phyloP scores from a whole-genome alignment of 495 filamentous ascomycete genomes.

The Hypoxylon rickii region DNA sequence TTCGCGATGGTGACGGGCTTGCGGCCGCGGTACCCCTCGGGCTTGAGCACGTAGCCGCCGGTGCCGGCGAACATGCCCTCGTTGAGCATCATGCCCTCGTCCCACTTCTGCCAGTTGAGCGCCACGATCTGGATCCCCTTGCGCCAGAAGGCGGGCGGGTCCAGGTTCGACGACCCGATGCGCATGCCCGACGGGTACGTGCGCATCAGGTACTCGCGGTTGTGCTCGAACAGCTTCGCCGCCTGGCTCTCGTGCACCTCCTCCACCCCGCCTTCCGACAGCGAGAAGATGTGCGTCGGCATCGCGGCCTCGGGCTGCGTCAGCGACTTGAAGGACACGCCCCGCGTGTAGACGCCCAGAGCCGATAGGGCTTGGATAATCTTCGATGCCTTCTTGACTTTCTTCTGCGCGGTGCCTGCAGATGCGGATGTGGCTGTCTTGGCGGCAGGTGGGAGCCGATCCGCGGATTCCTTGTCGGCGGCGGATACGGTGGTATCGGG shows the following conservation, averaged over 20 bases:
- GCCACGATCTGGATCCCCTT: constrained; percentile 91
- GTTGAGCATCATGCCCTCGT: constrained; percentile 95
- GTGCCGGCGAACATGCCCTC: constrained; percentile 87
- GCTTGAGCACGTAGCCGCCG: constrained; percentile 84
- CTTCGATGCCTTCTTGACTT: constrained; percentile 61
- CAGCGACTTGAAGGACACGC: constrained; percentile 76
- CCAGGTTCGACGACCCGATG: constrained; percentile 81
- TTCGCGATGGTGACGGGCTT: constrained; percentile 12
- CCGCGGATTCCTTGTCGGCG: constrained; percentile 27
- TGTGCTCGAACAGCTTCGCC: constrained; percentile 74
- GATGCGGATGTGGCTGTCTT: constrained; percentile 16
- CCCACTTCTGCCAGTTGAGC: constrained; percentile 91
- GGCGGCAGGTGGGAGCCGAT: constrained; percentile 17
- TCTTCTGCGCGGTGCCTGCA: constrained; percentile 34
- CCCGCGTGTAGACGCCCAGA: constrained; percentile 81
- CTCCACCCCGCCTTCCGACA: constrained; percentile 78
- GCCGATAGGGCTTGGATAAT: constrained; percentile 73
- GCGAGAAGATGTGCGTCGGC: constrained; percentile 84
- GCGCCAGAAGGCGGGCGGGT: constrained; percentile 83
- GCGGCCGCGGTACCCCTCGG: constrained; percentile 53
- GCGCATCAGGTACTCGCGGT: constrained; percentile 82
- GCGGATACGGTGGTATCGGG: constrained; percentile 43
- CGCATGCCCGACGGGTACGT: constrained; percentile 85
- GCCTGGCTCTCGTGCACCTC: constrained; percentile 67
- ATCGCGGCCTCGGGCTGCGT: constrained; percentile 64